Conservation (phyloP, 2,329 filamentous ascomycete species). For the Dactylellina sp. region DNA sequence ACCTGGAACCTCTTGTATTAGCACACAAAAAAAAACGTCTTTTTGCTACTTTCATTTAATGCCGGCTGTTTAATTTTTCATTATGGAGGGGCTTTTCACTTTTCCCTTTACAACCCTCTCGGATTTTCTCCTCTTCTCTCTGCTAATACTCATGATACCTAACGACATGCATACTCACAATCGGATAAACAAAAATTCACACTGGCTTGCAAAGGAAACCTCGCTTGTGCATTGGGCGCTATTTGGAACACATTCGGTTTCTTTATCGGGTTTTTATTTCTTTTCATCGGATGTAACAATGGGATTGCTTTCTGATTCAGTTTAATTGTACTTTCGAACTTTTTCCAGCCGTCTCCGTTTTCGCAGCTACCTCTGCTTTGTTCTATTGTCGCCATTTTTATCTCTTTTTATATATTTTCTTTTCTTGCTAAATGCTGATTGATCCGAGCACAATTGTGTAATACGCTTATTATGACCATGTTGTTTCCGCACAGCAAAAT, state of each 20-base stretch:
- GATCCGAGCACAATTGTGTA: constrained; percentile 7
- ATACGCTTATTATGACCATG: constrained; percentile 13
- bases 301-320: constrained; percentile 38
- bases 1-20: constrained; percentile 24
- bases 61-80: constrained; percentile 5
- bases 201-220: constrained; percentile 56
- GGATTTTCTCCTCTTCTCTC: constrained; percentile 12
- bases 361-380: not conserved
- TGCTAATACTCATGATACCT: constrained; percentile 52
- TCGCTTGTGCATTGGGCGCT: constrained; percentile 48
- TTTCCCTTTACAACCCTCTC: constrained; percentile 25
- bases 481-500: constrained; percentile 19
- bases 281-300: constrained; percentile 39
- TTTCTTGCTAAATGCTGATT: not conserved
- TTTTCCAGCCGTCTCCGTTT: constrained; percentile 7
- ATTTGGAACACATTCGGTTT: constrained; percentile 25
- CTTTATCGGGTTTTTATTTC: constrained; percentile 34
- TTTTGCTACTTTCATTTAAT: not conserved
- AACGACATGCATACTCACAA: constrained; percentile 56
- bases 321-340: constrained; percentile 5
- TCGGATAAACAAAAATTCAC: constrained; percentile 57
- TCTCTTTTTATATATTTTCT: constrained; percentile 18
- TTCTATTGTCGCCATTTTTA: not conserved
- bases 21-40: constrained; percentile 2
- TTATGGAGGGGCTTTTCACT: constrained; percentile 11